These are phyloP conservation scores for Kwoniella dejecticola DNA, from an alignment of 768 basidiomycete genomes.

Conservation along the genomic window DNA sequence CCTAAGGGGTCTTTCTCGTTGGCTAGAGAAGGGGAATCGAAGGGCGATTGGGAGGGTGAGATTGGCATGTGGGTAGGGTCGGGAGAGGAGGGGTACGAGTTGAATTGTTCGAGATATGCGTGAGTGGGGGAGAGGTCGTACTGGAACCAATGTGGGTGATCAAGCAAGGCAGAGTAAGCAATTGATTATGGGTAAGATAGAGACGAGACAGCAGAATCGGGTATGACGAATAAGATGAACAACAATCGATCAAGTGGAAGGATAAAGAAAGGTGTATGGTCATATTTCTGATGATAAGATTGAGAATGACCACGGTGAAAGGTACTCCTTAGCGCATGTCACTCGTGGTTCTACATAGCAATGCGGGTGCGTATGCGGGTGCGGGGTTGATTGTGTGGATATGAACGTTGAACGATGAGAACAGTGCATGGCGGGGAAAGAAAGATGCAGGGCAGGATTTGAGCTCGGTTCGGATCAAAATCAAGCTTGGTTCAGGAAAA, in stretches of 20 bases:
- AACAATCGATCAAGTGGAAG: no score
- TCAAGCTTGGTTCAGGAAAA: no score
- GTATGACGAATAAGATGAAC: no score
- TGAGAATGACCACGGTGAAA: not conserved
- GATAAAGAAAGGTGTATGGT: no score
- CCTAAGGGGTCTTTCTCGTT: constrained; percentile 35
- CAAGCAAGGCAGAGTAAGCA: no score
- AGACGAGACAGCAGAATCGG: no score
- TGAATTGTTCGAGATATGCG: constrained; percentile 46
- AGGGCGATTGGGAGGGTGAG: constrained; percentile 7
- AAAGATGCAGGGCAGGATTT: no score
- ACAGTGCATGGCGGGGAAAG: not conserved
- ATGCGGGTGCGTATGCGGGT: not conserved
- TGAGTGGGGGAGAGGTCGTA: constrained; percentile 48
- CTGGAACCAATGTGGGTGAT: not conserved
- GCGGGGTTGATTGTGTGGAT: not conserved
- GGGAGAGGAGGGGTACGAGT: constrained; percentile 33
- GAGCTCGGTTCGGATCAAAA: no score
- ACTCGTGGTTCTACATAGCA: not conserved
- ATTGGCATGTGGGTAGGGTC: constrained; percentile 36
- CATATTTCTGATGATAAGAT: not conserved
- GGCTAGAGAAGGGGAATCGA: constrained; percentile 25
- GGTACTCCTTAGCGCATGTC: not conserved
- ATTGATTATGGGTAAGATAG: no score
- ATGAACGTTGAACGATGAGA: not conserved